Conservation (phyloP, 495 filamentous ascomycete genomes). For the Tuber calosporum region DNA sequence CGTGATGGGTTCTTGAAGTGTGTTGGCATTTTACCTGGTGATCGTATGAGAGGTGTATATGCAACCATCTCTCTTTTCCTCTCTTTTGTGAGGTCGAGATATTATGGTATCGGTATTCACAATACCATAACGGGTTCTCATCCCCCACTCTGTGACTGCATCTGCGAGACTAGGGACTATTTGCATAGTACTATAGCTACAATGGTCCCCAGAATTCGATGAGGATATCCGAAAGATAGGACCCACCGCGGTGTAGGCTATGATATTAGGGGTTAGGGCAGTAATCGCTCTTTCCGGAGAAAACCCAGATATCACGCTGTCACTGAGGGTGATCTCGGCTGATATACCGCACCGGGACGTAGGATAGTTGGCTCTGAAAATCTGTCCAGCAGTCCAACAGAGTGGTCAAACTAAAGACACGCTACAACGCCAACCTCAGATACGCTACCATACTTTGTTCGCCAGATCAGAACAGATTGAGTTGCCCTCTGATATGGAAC, state of each 20-base stretch:
- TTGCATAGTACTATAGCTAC: no score
- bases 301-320: not conserved
- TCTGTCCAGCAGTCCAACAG: not conserved
- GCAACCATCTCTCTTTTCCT: not conserved
- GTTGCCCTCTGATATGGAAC: not conserved
- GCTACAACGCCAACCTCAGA: not conserved
- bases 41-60: not conserved
- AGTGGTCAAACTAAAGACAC: not conserved
- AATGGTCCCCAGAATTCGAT: no score
- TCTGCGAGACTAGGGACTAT: no score
- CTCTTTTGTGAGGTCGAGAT: no score
- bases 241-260: no score
- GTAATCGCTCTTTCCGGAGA: no score
- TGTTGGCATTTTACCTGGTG: not conserved
- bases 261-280: no score
- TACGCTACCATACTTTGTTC: no score
- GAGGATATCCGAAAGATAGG: no score
- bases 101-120: no score
- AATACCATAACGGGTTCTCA: no score
- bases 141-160: no score
- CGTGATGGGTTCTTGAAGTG: not conserved
- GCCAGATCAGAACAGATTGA: not conserved
- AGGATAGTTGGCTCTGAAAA: not conserved
- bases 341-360: not conserved
- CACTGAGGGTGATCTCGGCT: not conserved